These are phyloP conservation scores for Dactylellina parvicollis DNA, from an alignment of 2,329 filamentous ascomycete species.

Conservation along the genomic window DNA sequence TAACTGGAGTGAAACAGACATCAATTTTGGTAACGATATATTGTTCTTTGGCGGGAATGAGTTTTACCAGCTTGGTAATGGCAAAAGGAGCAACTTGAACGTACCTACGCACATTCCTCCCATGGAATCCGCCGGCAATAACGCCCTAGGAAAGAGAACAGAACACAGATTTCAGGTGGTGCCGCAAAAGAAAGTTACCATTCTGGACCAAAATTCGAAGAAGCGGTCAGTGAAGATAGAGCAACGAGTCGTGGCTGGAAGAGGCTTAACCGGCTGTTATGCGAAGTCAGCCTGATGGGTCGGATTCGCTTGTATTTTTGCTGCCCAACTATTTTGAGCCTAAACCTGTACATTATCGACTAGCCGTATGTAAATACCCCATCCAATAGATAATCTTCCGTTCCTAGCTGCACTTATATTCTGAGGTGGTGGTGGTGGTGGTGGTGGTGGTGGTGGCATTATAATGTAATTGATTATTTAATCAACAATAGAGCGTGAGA, in stretches of 20 bases:
- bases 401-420: neutral
- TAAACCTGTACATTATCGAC: slow-evolving; percentile 9
- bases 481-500: neutral
- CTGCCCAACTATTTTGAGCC: no score
- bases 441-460: no score
- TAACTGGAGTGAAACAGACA: slow-evolving; percentile 71
- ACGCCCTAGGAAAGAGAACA: slow-evolving; percentile 33
- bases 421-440: neutral
- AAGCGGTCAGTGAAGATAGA: slow-evolving; percentile 52
- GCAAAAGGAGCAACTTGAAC: slow-evolving; percentile 82
- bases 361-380: slow-evolving; percentile 1
- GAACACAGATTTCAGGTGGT: slow-evolving; percentile 57
- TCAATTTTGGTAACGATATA: slow-evolving; percentile 87
- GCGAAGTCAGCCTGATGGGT: slow-evolving; percentile 29
- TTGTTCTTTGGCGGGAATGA: slow-evolving; percentile 97
- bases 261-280: slow-evolving; percentile 53
- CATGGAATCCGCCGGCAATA: slow-evolving; percentile 55
- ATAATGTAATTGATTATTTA: no score
- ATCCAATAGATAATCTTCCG: neutral
- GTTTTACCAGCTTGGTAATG: slow-evolving; percentile 89
- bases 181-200: slow-evolving; percentile 54
- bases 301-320: no score
- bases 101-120: slow-evolving; percentile 66
- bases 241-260: slow-evolving; percentile 56
- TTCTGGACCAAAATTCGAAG: slow-evolving; percentile 45